These are phyloP conservation scores for Lunasporangiospora selenospora DNA, from an alignment of 192 early-diverging fungal species.

Conservation along the genomic window DNA sequence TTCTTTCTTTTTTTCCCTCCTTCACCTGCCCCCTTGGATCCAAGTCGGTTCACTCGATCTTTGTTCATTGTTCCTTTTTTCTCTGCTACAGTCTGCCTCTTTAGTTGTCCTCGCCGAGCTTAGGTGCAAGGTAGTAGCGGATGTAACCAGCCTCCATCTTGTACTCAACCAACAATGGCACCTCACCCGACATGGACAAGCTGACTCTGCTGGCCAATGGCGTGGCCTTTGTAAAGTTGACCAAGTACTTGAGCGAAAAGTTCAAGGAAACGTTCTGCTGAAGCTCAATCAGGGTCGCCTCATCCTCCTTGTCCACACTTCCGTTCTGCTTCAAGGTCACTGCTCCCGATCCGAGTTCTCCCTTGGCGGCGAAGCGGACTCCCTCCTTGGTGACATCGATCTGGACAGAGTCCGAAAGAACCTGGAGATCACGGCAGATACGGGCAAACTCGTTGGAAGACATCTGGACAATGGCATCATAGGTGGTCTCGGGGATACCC, in stretches of 20 bases:
- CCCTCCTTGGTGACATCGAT: conserved; percentile 95
- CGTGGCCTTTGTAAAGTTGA: conserved; percentile 95
- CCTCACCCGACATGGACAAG: conserved; percentile 83
- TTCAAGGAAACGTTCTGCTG: conserved; percentile 81
- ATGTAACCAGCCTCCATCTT: conserved; percentile 89
- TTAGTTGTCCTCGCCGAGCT: conserved; percentile 58
- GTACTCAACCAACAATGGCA: conserved; percentile 95
- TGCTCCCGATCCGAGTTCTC: conserved; percentile 89
- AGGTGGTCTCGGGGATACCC: conserved; percentile 93
- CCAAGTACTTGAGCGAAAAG: conserved; percentile 94
- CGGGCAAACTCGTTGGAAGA: conserved; percentile 89
- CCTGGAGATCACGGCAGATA: conserved; percentile 86
- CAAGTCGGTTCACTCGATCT: not conserved
- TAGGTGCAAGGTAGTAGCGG: conserved; percentile 88
- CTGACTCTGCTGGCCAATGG: conserved; percentile 80
- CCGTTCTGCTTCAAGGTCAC: conserved; percentile 79
- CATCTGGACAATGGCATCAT: conserved; percentile 91
- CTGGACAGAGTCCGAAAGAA: conserved; percentile 86
- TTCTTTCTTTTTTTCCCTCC: not conserved
- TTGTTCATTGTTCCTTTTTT: not conserved
- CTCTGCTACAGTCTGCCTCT: not conserved
- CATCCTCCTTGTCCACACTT: conserved; percentile 75
- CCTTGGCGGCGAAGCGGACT: conserved; percentile 85
- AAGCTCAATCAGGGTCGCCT: conserved; percentile 80
- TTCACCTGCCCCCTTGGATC: not conserved